Base-by-base conservation (phyloP, 441 rosid species). In the Metrosideros polymorpha region DNA sequence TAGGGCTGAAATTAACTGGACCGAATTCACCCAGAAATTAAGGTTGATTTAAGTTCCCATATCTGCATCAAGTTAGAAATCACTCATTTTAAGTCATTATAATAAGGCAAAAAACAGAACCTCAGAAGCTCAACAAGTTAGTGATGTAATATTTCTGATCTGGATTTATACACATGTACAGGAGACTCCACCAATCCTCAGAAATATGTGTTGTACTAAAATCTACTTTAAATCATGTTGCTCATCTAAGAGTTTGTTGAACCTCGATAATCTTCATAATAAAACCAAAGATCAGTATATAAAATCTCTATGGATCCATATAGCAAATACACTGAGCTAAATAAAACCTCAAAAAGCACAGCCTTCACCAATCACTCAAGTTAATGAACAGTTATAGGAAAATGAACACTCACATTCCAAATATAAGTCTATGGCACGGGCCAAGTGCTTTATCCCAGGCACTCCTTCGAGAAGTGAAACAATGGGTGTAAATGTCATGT, bases 391-490 rank as follows among this genome's bases (percentile, higher is more conserved):
- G 14, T 17, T 15, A 43, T 0, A 61, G 51, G 25, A 49, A 50
- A 84, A 76, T 54, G 85, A 88, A 85, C 88, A 91, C 97, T 93
- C 90, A 95, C 98, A 92, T 86, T 95, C 94, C 89, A 95, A 89
- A 90, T 95, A 95, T 77, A 95, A 90, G 18, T 93, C 94, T 77
- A 94, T 92, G 39, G 98, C 96, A 71, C 95, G 98, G 39, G 92
- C 91, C 87, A 95, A 91, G 88, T 94, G 94, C 88, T 93, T 91
- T 85, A 92, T 71, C 83, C 98, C 96, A 87, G 94, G 95, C 42
- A 93, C 95, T 86, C 91, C 98, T 87, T 94, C 95, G 4, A 95
- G 96, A 61, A 94, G 91, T 87, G 93, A 92, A 87, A 93, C 93
- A 85, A 94, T 92, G 49, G 95, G 95, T 51, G 88, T 90, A 85